Evolutionary conservation across 768 basidiomycete species (phyloP), one percentile per base, ranked within the genome.

Genomic region (Cyclocybe cylindracea): DNA sequence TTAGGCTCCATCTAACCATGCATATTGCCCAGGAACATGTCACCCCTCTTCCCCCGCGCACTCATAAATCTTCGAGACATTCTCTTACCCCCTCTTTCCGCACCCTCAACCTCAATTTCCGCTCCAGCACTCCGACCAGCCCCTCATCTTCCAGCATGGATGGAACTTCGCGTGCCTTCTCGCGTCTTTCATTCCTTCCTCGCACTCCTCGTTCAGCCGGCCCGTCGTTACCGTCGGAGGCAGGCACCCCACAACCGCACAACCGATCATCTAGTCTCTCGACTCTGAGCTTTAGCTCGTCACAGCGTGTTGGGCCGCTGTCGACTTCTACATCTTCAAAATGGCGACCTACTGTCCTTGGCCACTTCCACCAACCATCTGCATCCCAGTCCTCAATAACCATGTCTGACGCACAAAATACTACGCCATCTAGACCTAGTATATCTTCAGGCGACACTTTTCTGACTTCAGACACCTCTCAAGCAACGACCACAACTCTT

Each of bases 291-390:
- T 57, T 45, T 9, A 63, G 64, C 47, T 61, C 54, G 32, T 59
- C 55, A 11, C 50, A 48, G 19, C 49, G 58, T 2, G 54, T 51
- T 42, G 38, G 37, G 53, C 51, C 40, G 35, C 51, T 43, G 38
- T 51, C 58, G n/a, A 51, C 61, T 19, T 44, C 64, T 1, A 42
- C 68, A 44, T 61, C 72, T 9, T 73, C 79, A 44, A 79, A 70
- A 66, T 85, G 81, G 80, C 76, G 84, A n/a, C 84, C 87, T 9
- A 83, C 78, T 55, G 79, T 89, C 18, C 66, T 87, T 18, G 83
- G 81, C 5, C 82, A 87, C 57, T 88, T 88, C 61, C 70, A 78
- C 29, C 75, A 79, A 48, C 59, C 75, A 46, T 76, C 81, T 45
- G 63, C 70, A 31, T 70, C 78, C 39, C 78, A 75, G 61, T 56